Evolutionary conservation across 768 basidiomycete genomes (phyloP).

Genomic region (Tulasnella sp.): DNA sequence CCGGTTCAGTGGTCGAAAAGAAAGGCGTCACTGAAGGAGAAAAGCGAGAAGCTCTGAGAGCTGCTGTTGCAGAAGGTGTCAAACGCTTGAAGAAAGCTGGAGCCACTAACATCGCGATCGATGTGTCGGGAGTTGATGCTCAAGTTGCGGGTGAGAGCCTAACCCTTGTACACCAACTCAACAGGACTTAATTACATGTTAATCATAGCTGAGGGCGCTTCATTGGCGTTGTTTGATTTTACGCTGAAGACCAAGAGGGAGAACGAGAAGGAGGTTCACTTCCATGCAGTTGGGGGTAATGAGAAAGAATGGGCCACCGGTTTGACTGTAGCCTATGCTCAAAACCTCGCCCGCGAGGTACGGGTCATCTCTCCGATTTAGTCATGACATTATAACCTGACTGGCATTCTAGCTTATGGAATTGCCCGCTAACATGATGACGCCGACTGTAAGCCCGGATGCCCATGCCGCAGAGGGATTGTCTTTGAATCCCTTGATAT

Average conservation of each 20-base stretch:
- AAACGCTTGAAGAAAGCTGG: slow-evolving; percentile 47
- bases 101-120: slow-evolving; percentile 46
- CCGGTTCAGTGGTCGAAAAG: slow-evolving; percentile 40
- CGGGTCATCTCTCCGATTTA: slow-evolving; percentile 18
- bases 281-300: slow-evolving; percentile 33
- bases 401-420: slow-evolving; percentile 56
- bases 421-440: slow-evolving; percentile 74
- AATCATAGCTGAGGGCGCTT: slow-evolving; percentile 55
- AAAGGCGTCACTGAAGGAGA: slow-evolving; percentile 32
- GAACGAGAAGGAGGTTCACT: slow-evolving; percentile 35
- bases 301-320: slow-evolving; percentile 51
- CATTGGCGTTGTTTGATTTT: slow-evolving; percentile 64
- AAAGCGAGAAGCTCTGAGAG: slow-evolving; percentile 55
- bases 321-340: slow-evolving; percentile 57
- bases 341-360: slow-evolving; percentile 71
- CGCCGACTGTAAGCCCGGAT: slow-evolving; percentile 52
- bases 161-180: neutral
- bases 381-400: neutral
- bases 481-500: neutral
- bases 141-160: slow-evolving; percentile 57
- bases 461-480: neutral
- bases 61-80: slow-evolving; percentile 58
- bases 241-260: slow-evolving; percentile 67
- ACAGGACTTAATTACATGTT: slow-evolving; percentile 11
- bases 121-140: slow-evolving; percentile 46